These are phyloP conservation scores for Trichosporon sp. DNA, from an alignment of 1,284 basidiomycete genomes.

Conservation along the genomic window DNA sequence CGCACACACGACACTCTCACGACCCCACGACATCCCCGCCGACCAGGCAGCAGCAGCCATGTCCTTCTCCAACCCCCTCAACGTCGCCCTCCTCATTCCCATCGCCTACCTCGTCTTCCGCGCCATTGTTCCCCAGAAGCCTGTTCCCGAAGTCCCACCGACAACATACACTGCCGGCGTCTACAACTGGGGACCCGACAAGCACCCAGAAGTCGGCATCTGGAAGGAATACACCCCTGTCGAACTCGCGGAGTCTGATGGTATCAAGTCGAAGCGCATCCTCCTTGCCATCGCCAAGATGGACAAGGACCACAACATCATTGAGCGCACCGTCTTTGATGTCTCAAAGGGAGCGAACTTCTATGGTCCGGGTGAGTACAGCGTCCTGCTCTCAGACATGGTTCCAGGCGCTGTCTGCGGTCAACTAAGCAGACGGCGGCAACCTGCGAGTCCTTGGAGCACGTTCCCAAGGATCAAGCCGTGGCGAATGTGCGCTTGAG, in stretches of 20 bases:
- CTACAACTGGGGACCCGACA: conserved; percentile 83
- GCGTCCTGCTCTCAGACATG: no score
- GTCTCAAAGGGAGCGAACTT: conserved; percentile 84
- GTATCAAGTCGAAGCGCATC: conserved; percentile 68
- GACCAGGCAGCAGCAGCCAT: conserved; percentile 27
- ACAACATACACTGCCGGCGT: conserved; percentile 57
- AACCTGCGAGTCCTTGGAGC: no score
- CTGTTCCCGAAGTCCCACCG: conserved; percentile 28
- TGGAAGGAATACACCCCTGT: conserved; percentile 75
- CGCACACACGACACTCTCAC: conserved; percentile 4
- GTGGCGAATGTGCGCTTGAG: neutral
- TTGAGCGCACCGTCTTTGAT: conserved; percentile 82
- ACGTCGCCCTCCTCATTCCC: conserved; percentile 71
- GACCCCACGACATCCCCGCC: neutral
- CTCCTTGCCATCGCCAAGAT: conserved; percentile 79
- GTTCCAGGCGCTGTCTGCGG: no score
- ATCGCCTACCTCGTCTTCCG: conserved; percentile 75
- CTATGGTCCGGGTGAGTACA: conserved; percentile 80
- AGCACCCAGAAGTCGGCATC: conserved; percentile 73
- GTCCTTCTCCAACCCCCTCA: conserved; percentile 51
- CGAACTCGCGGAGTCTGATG: conserved; percentile 70
- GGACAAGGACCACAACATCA: conserved; percentile 48
- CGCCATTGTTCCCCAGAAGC: conserved; percentile 68
- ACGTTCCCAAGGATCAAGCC: neutral
- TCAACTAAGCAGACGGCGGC: no score